These are phyloP conservation scores for Secale cereale DNA, from an alignment of 176 grass and related monocot genomes.

Conservation along the genomic window DNA sequence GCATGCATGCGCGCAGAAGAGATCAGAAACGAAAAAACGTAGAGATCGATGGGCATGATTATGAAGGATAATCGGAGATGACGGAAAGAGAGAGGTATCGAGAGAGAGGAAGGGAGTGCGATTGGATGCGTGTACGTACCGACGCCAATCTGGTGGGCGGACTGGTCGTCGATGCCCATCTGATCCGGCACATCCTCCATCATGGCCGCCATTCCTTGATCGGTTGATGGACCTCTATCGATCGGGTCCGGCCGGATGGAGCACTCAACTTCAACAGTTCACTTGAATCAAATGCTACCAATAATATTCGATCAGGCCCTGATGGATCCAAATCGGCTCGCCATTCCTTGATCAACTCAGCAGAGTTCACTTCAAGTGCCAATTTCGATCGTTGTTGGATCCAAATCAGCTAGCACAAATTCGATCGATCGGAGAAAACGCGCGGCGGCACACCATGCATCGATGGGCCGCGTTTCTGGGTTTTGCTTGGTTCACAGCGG, in stretches of 20 bases:
- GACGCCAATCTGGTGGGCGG: constrained; percentile 8
- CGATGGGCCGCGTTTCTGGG: neutral
- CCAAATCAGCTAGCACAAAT: no score
- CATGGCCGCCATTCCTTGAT: neutral
- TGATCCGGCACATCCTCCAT: neutral
- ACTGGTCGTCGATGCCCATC: neutral
- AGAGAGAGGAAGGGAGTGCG: neutral
- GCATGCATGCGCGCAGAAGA: neutral
- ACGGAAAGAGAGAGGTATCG: neutral
- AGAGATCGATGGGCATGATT: neutral
- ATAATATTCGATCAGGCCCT: no score
- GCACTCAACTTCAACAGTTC: no score
- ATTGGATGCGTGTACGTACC: neutral
- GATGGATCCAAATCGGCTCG: no score
- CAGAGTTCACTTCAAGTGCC: neutral
- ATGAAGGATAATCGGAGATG: neutral
- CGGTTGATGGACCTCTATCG: no score
- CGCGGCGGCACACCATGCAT: neutral
- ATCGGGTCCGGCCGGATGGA: no score
- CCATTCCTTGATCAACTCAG: neutral
- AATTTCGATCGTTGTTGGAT: neutral
- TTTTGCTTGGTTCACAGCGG: neutral
- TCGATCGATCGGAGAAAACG: neutral
- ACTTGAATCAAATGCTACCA: no score
- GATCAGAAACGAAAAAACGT: neutral